Evolutionary conservation across 2,329 filamentous ascomycete genomes (phyloP).

Genomic region (Sporothrix pallida): DNA sequence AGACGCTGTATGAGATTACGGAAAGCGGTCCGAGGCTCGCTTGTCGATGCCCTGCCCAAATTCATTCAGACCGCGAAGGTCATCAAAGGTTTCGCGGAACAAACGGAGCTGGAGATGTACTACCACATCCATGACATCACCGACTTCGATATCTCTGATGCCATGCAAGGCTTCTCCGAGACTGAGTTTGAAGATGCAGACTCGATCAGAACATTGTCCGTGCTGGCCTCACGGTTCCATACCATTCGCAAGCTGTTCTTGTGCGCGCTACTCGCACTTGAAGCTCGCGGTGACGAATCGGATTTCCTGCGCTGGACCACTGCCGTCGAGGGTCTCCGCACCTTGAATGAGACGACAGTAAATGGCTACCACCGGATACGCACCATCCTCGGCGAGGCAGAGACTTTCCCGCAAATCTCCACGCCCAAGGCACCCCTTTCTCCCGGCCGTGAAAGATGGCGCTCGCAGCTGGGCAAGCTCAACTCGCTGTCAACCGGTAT

Average conservation of each 20-base stretch:
- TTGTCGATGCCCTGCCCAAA: conserved; percentile 71
- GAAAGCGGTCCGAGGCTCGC: conserved; percentile 71
- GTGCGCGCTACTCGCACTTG: conserved; percentile 85
- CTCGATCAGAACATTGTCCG: conserved; percentile 79
- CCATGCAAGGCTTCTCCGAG: conserved; percentile 66
- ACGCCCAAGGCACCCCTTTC: conserved; percentile 67
- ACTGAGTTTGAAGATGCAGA: conserved; percentile 76
- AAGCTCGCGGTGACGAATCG: conserved; percentile 76
- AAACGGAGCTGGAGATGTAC: conserved; percentile 86
- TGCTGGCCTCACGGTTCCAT: conserved; percentile 79
- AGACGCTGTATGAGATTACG: conserved; percentile 82
- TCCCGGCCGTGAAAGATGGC: conserved; percentile 81
- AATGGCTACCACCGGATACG: conserved; percentile 70
- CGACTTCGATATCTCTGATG: conserved; percentile 72
- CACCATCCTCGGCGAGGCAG: conserved; percentile 75
- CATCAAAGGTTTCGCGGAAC: conserved; percentile 75
- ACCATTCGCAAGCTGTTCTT: conserved; percentile 83
- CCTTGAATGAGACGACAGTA: conserved; percentile 65
- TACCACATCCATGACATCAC: conserved; percentile 87
- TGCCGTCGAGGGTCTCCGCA: conserved; percentile 75
- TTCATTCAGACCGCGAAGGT: conserved; percentile 73
- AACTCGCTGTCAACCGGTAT: conserved; percentile 89
- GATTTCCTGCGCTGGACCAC: conserved; percentile 81
- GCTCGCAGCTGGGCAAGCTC: conserved; percentile 85
- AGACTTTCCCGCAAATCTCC: conserved; percentile 63